Evolutionary conservation across 768 basidiomycete genomes (phyloP).

Genomic region (Auricularia sp.): DNA sequence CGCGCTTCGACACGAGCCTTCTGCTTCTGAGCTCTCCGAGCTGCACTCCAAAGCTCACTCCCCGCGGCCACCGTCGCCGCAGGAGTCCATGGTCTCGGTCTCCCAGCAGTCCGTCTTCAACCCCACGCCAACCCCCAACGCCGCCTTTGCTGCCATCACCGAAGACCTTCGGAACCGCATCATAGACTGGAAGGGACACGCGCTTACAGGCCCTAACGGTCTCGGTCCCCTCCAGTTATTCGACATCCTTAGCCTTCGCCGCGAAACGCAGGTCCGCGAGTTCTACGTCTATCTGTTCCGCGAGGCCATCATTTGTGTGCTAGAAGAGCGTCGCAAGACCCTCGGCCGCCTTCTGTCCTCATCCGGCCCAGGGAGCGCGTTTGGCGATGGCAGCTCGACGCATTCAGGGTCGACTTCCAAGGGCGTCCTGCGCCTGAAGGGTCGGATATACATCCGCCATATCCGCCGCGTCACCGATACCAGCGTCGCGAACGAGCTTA

Average conservation of each 20-base stretch:
- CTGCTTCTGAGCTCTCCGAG: slow-evolving; percentile 2
- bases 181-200: slow-evolving; percentile 93
- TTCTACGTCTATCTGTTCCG: slow-evolving; percentile 96
- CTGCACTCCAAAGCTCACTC: slow-evolving; percentile 9
- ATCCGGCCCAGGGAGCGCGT: slow-evolving; percentile 28
- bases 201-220: slow-evolving; percentile 48
- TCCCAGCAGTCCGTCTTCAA: slow-evolving; percentile 13
- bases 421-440: slow-evolving; percentile 83
- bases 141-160: slow-evolving; percentile 74
- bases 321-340: slow-evolving; percentile 86
- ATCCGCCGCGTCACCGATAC: slow-evolving; percentile 83
- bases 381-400: slow-evolving; percentile 29
- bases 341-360: slow-evolving; percentile 67
- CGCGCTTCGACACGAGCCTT: neutral
- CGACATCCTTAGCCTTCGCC: slow-evolving; percentile 79
- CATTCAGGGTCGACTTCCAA: slow-evolving; percentile 34
- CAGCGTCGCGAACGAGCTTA: slow-evolving; percentile 71
- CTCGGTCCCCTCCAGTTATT: slow-evolving; percentile 88
- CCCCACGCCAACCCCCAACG: slow-evolving; percentile 34
- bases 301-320: slow-evolving; percentile 96
- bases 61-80: slow-evolving; percentile 18
- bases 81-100: slow-evolving; percentile 24
- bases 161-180: slow-evolving; percentile 85
- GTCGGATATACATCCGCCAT: slow-evolving; percentile 90
- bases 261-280: slow-evolving; percentile 83